Evolutionary conservation across 2,329 filamentous ascomycete species (phyloP), one percentile per base, ranked within the genome.

Genomic region (Calonectria fujianensis): DNA sequence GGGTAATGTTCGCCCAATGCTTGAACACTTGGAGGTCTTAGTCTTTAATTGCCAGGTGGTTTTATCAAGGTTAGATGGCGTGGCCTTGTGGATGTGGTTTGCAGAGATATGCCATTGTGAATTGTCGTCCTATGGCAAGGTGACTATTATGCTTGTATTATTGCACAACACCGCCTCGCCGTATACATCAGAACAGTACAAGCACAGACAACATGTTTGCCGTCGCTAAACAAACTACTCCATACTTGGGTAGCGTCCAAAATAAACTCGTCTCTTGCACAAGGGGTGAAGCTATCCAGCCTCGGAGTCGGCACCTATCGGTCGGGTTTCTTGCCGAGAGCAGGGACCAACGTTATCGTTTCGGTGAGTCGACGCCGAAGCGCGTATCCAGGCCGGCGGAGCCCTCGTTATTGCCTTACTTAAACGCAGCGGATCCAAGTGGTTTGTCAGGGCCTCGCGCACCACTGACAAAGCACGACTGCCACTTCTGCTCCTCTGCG

Each of bases 251-350:
- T 69, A 41, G 27, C 13, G 52, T 13, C 35, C 29, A 50, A 50
- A 54, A 48, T 52, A 29, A 51, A 29, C 41, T 48, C 37, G 18
- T 48, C 24, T 11, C 18, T 48, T 24, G 54, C 32, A 27, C 27
- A 41, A 63, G 57, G 57, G 57, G 57, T 63, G 57, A 63, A n/a
- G n/a, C 39, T 63, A 63, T 41, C 57, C 57, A 63, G 45, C 51
- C 51, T 70, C 72, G 72, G 67, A 52, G 27, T 61, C 41, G 24
- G 59, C 39, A 70, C 72, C 67, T 73, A 69, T 73, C 59, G 20
- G 65, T 66, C 74, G 74, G 74, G 50, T 48, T 76, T 76, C 74
- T 76, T 76, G 35, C 74, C 74, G 74, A 76, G 72, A 72, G 48
- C 41, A 32, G 27, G 24, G 63, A 37, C 41, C 50, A 20, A n/a